These are phyloP conservation scores for Apiotrichum montevideense DNA, from an alignment of 1,284 basidiomycete species.

Conservation along the genomic window DNA sequence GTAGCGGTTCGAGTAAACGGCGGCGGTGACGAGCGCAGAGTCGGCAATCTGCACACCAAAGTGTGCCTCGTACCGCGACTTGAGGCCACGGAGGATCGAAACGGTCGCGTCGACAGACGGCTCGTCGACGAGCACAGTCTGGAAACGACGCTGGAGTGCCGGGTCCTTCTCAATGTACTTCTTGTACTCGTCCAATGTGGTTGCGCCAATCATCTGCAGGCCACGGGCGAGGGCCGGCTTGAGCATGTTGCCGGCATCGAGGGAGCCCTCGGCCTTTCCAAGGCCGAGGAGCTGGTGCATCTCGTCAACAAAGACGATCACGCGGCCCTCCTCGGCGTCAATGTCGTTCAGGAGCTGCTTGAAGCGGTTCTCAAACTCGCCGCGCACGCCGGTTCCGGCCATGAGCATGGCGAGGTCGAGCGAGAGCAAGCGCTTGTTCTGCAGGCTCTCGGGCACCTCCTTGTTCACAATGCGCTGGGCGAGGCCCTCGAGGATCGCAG, in stretches of 20 bases:
- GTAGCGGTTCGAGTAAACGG: slow-evolving; percentile 73
- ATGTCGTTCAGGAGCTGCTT: slow-evolving; percentile 79
- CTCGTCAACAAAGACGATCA: slow-evolving; percentile 87
- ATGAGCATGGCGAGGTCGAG: slow-evolving; percentile 75
- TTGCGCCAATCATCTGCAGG: slow-evolving; percentile 78
- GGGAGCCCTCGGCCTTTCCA: slow-evolving; percentile 83
- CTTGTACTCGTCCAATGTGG: slow-evolving; percentile 82
- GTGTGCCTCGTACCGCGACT: slow-evolving; percentile 75
- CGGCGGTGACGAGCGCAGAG: slow-evolving; percentile 74
- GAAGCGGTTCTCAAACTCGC: slow-evolving; percentile 89
- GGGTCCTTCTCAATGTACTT: slow-evolving; percentile 89
- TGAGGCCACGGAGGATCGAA: slow-evolving; percentile 80
- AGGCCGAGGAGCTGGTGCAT: slow-evolving; percentile 60
- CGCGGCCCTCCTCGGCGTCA: slow-evolving; percentile 62
- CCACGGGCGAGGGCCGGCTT: slow-evolving; percentile 68
- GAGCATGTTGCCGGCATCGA: slow-evolving; percentile 72
- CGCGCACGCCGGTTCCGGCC: slow-evolving; percentile 80
- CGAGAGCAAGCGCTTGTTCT: slow-evolving; percentile 72
- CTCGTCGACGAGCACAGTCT: slow-evolving; percentile 79
- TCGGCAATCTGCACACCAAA: slow-evolving; percentile 89
- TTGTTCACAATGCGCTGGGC: slow-evolving; percentile 81
- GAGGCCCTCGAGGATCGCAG: slow-evolving; percentile 80
- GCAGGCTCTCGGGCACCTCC: slow-evolving; percentile 84
- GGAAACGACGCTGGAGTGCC: slow-evolving; percentile 83
- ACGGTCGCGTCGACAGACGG: slow-evolving; percentile 79